Evolutionary conservation across 108 stramenopile species (phyloP), one percentile per base, ranked within the genome.

Genomic region (Bacterosira constricta): DNA sequence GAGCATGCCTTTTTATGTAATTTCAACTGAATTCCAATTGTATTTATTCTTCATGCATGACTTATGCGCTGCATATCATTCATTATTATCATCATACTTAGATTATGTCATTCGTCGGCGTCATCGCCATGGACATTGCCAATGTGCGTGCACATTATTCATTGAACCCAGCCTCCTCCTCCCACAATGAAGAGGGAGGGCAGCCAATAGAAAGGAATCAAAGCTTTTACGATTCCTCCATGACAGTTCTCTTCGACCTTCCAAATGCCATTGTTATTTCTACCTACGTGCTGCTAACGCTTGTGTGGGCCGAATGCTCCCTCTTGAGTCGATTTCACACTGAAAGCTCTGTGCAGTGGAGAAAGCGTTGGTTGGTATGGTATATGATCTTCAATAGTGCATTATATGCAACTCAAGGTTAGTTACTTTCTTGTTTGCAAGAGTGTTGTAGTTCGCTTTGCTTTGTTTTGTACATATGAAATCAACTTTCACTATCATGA

Each of bases 261-360:
- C 95, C 95, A 15, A 91, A 96, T 66, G 90, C 88, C 50, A 89
- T 90, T 63, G 87, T 88, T 6, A 81, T 96, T n/a, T 85, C 83
- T 1, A 94, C 93, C 17, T 96, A 90, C 78, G 85, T 91, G 1
- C 74, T 96, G 8, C 80, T 94, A 37, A 87, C 89, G 0, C 62
- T 96, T 15, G 92, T 94, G 9, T 94, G 92, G 92, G 91, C 91
- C 1, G 95, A 96, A 57, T 86, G 88, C 49, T 89, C 85, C 30
- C 65, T 96, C n/a, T 41, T 92, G 55, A 82, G 85, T 59, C 80
- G 93, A 27, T 71, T 88, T 20, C 93, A 94, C 54, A 87, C 86
- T 0, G 81, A 85, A 51, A 66, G 55, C 29, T 49, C 69, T 0
- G 74, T 60, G 15, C 23, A 52, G 18, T 89, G 89, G 89, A 85